Evolutionary conservation across 345 rosid genomes (phyloP).

Genomic region (Murraya paniculata): DNA sequence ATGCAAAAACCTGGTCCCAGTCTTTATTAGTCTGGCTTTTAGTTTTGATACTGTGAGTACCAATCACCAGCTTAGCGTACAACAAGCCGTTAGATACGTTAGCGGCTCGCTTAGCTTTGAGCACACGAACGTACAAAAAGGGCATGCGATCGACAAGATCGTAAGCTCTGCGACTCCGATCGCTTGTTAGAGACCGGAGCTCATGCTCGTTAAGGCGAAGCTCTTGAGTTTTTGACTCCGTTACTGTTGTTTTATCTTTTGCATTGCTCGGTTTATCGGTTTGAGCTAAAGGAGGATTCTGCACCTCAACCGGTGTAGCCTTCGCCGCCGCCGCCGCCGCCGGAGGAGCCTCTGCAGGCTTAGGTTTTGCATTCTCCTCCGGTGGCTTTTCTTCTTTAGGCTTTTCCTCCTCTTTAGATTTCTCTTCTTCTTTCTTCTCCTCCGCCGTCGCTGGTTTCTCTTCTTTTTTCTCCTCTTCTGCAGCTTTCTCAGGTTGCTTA

Average conservation of each 20-base stretch:
- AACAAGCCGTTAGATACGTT: conserved; percentile 37
- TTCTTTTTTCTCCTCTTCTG: conserved; percentile 38
- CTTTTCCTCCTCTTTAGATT: conserved; percentile 30
- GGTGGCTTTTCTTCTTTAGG: conserved; percentile 30
- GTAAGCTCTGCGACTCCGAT: conserved; percentile 55
- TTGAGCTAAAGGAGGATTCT: conserved; percentile 47
- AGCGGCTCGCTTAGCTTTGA: conserved; percentile 57
- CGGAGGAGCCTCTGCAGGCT: conserved; percentile 26
- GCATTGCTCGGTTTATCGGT: conserved; percentile 26
- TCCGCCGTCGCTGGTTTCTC: conserved; percentile 31
- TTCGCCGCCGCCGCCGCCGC: neutral
- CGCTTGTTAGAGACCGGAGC: conserved; percentile 49
- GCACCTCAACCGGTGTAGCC: conserved; percentile 34
- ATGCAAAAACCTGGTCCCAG: conserved; percentile 92
- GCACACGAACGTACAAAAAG: conserved; percentile 69
- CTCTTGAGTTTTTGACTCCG: conserved; percentile 19
- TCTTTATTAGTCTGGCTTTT: conserved; percentile 59
- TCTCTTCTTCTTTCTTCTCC: conserved; percentile 36
- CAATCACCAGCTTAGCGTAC: conserved; percentile 74
- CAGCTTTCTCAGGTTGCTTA: conserved; percentile 29
- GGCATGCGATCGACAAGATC: conserved; percentile 87
- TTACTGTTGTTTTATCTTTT: neutral
- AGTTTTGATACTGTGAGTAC: conserved; percentile 77
- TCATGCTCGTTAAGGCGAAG: conserved; percentile 35
- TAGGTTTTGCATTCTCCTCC: conserved; percentile 35